Conservation (phyloP, 306 rosid genomes). For the Vicia faba region DNA sequence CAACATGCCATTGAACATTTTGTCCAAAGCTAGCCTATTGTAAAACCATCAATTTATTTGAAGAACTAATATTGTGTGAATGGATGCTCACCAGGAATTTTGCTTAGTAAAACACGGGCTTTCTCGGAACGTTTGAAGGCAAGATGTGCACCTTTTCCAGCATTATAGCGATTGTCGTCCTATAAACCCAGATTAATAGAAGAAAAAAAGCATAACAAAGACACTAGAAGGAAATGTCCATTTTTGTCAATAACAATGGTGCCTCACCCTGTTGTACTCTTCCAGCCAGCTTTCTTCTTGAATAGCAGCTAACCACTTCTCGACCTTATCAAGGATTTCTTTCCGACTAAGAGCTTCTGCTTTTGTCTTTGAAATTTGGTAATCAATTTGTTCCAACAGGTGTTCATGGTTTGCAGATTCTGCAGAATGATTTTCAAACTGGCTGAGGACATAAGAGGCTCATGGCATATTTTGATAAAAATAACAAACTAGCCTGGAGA, state of each 20-base stretch:
- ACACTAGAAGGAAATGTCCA: not conserved
- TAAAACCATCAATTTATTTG: constrained; percentile 9
- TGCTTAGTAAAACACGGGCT: constrained; percentile 64
- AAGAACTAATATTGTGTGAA: constrained; percentile 11
- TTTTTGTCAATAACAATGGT: not conserved
- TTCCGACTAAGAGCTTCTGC: constrained; percentile 70
- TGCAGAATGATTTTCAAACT: constrained; percentile 31
- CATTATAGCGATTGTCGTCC: constrained; percentile 81
- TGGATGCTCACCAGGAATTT: constrained; percentile 61
- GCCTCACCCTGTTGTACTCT: constrained; percentile 74
- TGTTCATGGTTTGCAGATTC: constrained; percentile 47
- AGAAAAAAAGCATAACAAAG: constrained; percentile 25
- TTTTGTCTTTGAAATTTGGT: constrained; percentile 53
- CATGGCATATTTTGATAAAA: not conserved
- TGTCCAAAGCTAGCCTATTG: not conserved
- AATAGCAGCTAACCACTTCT: constrained; percentile 71
- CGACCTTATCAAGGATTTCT: constrained; percentile 77
- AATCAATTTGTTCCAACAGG: constrained; percentile 60
- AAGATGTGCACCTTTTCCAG: constrained; percentile 81
- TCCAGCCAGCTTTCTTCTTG: constrained; percentile 92
- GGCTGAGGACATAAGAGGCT: not conserved
- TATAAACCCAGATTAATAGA: constrained; percentile 28
- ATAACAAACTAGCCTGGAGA: not conserved
- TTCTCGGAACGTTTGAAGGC: constrained; percentile 75
- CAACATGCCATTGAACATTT: not conserved